A percentile compares a stretch with the other conserved stretches of the same genome.
These are phyloP conservation scores for barrel medic (Medicago truncatula) DNA, from an alignment of 306 rosid genomes.

Conservation along the genomic window DNA sequence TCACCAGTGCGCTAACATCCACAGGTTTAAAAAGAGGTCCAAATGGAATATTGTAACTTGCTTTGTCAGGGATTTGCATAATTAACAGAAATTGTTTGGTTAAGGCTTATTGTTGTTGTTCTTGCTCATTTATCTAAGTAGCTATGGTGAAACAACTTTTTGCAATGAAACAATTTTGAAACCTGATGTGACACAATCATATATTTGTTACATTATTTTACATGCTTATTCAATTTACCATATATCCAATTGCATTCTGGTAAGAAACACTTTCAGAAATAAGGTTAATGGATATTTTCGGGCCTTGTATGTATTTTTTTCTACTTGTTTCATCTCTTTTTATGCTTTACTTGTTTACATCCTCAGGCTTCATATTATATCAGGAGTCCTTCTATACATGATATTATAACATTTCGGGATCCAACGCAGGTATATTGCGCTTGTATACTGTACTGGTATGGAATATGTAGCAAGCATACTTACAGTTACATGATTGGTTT, in stretches of 20 bases:
- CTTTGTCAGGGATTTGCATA: conserved; percentile 6
- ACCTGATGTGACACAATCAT: background rate
- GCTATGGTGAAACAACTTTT: conserved; percentile 1
- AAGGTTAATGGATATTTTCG: conserved; percentile 15
- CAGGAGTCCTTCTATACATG: conserved; percentile 70
- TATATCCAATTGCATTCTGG: conserved; percentile 15
- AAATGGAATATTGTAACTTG: too few relatives aligned
- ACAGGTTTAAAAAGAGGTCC: too few relatives aligned
- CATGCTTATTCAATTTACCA: conserved; percentile 23
- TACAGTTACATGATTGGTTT: conserved; percentile 42
- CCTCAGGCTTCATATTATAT: conserved; percentile 75
- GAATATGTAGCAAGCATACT: conserved; percentile 35
- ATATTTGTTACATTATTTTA: conserved; percentile 6
- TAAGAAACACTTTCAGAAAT: conserved; percentile 5
- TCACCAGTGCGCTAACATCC: too few relatives aligned
- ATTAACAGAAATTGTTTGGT: background rate
- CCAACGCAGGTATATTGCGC: conserved; percentile 76
- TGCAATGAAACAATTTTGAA: background rate
- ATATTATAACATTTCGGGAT: conserved; percentile 74
- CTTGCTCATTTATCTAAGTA: background rate
- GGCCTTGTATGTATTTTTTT: background rate
- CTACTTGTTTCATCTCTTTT: conserved; percentile 32
- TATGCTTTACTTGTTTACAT: conserved; percentile 31
- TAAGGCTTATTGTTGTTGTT: background rate
- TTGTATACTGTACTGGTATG: conserved; percentile 10